phyloP scores from a whole-genome alignment of 106 monocot genomes.

The Dendrobium huoshanense region DNA sequence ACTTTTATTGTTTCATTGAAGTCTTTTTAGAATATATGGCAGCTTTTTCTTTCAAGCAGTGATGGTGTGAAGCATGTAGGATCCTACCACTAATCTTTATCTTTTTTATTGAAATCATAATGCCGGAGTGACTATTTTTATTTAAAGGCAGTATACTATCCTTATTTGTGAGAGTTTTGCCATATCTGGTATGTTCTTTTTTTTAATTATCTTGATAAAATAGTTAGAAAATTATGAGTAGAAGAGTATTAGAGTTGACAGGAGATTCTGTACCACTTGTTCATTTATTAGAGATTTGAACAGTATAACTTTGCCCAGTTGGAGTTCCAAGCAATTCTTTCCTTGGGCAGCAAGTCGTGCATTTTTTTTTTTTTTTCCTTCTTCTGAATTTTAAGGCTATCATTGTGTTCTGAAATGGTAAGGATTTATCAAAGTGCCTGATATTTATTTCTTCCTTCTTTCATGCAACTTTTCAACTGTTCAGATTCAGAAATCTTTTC shows the following conservation, averaged over 20 bases:
- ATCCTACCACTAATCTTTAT: slow-evolving; percentile 9
- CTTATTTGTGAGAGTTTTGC: background rate
- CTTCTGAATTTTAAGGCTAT: background rate
- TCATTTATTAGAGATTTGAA: background rate
- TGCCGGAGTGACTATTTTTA: background rate
- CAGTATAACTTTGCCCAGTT: background rate
- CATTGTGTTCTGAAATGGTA: too few species aligned
- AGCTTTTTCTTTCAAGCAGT: slow-evolving; percentile 33
- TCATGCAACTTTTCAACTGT: background rate
- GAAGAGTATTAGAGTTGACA: background rate
- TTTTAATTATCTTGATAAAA: background rate
- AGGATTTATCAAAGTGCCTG: too few species aligned
- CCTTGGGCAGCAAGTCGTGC: background rate
- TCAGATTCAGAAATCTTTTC: background rate
- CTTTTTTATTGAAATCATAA: slow-evolving; percentile 13
- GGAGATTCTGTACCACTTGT: background rate
- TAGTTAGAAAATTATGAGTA: background rate
- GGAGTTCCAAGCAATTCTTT: slow-evolving; percentile 7
- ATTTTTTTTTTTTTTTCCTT: background rate
- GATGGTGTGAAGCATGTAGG: slow-evolving; percentile 29
- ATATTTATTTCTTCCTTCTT: background rate
- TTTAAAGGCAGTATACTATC: background rate
- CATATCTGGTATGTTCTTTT: background rate
- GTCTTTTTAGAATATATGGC: slow-evolving; percentile 17
- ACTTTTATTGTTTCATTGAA: slow-evolving; percentile 10